Percentiles rank a stretch among this genome's conserved stretches.
These are phyloP conservation scores for Eucalyptus erythrocorys DNA, from an alignment of 345 rosid species.

Conservation along the genomic window DNA sequence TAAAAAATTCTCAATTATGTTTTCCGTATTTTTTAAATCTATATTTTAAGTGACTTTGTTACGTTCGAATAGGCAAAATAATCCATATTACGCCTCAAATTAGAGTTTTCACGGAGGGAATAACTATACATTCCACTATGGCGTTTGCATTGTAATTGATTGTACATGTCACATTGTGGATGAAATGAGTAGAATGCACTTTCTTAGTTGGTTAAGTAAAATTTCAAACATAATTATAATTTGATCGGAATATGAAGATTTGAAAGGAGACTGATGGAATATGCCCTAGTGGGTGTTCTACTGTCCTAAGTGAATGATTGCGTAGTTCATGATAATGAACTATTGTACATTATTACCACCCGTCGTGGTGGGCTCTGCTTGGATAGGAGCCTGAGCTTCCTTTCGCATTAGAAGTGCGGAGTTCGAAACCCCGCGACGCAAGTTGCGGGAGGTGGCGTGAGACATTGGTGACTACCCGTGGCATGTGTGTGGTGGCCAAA, in stretches of 20 bases:
- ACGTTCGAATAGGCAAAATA: no score
- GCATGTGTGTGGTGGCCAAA: no score
- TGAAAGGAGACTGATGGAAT: not conserved
- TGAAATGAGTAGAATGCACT: not conserved
- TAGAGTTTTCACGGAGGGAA: not conserved
- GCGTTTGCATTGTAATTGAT: not conserved
- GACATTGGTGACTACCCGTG: no score
- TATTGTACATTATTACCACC: no score
- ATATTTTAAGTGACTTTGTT: not conserved
- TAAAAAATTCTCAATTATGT: not conserved
- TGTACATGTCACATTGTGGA: not conserved
- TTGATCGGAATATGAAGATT: rapidly evolving
- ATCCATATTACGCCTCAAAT: rapidly evolving
- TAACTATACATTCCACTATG: not conserved
- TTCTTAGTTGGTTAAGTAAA: not conserved
- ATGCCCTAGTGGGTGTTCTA: not conserved
- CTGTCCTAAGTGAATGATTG: not conserved
- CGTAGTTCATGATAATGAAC: not conserved
- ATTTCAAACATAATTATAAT: not conserved
- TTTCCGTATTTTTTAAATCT: not conserved
- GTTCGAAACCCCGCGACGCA: no score
- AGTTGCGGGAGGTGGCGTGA: no score
- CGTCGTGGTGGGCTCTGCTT: no score
- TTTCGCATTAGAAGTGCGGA: no score
- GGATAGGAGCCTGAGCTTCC: no score